Conservation (phyloP, 139 green algal genomes). For the Auxenochlorella pyrenoidosa region DNA sequence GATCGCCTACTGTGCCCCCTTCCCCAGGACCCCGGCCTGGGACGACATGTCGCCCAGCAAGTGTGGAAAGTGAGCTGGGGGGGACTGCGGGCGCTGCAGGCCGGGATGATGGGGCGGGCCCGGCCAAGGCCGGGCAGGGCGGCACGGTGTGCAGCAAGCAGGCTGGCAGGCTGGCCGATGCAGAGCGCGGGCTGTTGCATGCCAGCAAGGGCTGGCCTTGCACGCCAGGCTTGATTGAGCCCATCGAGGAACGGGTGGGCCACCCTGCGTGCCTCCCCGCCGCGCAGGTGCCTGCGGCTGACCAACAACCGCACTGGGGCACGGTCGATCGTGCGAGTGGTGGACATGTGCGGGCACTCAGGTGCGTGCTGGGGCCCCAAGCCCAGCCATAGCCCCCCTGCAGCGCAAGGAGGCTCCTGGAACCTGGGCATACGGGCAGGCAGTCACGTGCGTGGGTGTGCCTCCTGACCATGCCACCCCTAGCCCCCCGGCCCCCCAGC, state of each 20-base stretch:
- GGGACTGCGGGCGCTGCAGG: no score
- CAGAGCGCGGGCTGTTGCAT: background rate
- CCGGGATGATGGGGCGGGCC: no score
- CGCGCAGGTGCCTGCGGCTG: background rate
- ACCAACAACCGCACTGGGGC: constrained; percentile 2
- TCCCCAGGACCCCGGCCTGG: background rate
- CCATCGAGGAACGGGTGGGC: background rate
- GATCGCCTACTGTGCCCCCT: constrained; percentile 22
- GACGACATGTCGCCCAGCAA: constrained; percentile 5
- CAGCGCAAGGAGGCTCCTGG: background rate
- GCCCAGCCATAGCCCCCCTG: no score
- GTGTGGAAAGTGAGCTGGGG: constrained; percentile 6
- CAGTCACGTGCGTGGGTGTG: background rate
- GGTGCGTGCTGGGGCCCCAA: background rate
- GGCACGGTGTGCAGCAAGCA: background rate
- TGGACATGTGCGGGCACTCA: constrained; percentile 17
- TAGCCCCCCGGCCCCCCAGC: no score
- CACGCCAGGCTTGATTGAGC: background rate
- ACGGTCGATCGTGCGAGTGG: background rate
- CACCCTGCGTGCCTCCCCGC: background rate
- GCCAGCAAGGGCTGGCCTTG: background rate
- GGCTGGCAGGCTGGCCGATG: background rate
- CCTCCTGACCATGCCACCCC: background rate
- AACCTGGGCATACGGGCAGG: background rate
- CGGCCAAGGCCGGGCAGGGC: no score